Evolutionary conservation across 352 stramenopile genomes (phyloP).

Genomic region (Globisporangium camurandrum): DNA sequence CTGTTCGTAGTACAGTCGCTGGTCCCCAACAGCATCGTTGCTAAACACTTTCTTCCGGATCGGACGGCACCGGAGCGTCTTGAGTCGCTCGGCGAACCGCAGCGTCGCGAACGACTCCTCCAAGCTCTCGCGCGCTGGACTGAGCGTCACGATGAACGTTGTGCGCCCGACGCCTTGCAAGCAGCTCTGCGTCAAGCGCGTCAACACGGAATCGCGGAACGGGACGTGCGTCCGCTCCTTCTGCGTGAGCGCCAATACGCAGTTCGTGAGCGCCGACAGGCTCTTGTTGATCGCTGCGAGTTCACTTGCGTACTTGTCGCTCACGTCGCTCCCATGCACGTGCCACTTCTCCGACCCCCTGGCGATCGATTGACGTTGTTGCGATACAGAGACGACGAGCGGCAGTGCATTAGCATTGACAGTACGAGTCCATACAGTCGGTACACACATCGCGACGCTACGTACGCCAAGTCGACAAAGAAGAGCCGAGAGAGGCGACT

Average conservation of each 20-base stretch:
- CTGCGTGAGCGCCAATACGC: conserved; percentile 59
- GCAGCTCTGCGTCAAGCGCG: conserved; percentile 55
- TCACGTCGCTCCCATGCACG: conserved; percentile 39
- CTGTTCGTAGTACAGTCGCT: conserved; percentile 56
- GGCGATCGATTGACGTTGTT: conserved; percentile 1
- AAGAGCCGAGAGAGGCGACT: conserved; percentile 47
- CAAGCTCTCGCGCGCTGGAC: conserved; percentile 36
- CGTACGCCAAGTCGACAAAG: conserved; percentile 71
- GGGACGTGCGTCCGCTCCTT: conserved; percentile 44
- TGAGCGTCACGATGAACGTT: conserved; percentile 64
- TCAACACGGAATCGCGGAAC: conserved; percentile 66
- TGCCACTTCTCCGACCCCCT: conserved; percentile 72
- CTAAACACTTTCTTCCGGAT: conserved; percentile 40
- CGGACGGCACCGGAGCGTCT: conserved; percentile 45
- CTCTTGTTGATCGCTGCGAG: conserved; percentile 69
- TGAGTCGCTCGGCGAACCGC: conserved; percentile 60
- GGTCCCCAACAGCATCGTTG: conserved; percentile 42
- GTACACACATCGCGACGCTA: neutral
- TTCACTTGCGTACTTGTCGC: conserved; percentile 56
- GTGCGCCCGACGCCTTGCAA: conserved; percentile 44
- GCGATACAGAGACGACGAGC: conserved; percentile 5
- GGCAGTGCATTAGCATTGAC: too few species aligned
- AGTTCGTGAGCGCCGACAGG: conserved; percentile 66
- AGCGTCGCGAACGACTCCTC: conserved; percentile 68
- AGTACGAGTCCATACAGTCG: neutral